These are phyloP conservation scores for Tuber borchii DNA, from an alignment of 495 filamentous ascomycete genomes.

Conservation along the genomic window DNA sequence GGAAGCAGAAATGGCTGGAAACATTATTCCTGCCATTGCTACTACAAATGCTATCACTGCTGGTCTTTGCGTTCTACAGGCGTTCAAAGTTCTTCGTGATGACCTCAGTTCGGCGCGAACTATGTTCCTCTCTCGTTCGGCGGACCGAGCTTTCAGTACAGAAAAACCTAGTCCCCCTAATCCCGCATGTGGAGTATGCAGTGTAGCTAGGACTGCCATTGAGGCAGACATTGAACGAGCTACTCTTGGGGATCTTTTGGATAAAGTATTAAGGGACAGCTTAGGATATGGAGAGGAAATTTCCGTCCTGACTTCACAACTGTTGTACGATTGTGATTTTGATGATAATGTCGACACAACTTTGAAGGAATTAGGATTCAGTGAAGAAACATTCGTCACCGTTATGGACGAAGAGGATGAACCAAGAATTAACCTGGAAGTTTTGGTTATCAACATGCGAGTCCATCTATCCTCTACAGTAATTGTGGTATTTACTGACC, in stretches of 20 bases:
- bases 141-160: slow-evolving; percentile 64
- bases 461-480: slow-evolving; percentile 2
- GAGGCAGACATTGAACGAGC: slow-evolving; percentile 65
- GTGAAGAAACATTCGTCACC: slow-evolving; percentile 69
- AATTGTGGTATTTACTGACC: slow-evolving; percentile 24
- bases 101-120: slow-evolving; percentile 51
- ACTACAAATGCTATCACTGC: slow-evolving; percentile 97
- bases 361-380: slow-evolving; percentile 68
- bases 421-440: slow-evolving; percentile 73
- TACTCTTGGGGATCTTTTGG: slow-evolving; percentile 74
- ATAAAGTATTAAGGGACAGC: slow-evolving; percentile 59
- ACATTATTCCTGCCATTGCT: slow-evolving; percentile 97
- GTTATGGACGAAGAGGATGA: slow-evolving; percentile 75
- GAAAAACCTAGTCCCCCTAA: slow-evolving; percentile 72
- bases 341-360: slow-evolving; percentile 78
- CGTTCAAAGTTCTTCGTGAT: slow-evolving; percentile 79
- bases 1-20: slow-evolving; percentile 80
- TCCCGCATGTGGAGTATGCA: slow-evolving; percentile 72
- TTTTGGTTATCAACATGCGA: slow-evolving; percentile 48
- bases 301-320: slow-evolving; percentile 61
- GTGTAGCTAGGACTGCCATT: slow-evolving; percentile 60
- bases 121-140: slow-evolving; percentile 68
- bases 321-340: slow-evolving; percentile 81
- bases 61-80: slow-evolving; percentile 83
- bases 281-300: slow-evolving; percentile 82